Evolutionary conservation across 163 green algal species (phyloP).

Genomic region (Chloroidium sp.): DNA sequence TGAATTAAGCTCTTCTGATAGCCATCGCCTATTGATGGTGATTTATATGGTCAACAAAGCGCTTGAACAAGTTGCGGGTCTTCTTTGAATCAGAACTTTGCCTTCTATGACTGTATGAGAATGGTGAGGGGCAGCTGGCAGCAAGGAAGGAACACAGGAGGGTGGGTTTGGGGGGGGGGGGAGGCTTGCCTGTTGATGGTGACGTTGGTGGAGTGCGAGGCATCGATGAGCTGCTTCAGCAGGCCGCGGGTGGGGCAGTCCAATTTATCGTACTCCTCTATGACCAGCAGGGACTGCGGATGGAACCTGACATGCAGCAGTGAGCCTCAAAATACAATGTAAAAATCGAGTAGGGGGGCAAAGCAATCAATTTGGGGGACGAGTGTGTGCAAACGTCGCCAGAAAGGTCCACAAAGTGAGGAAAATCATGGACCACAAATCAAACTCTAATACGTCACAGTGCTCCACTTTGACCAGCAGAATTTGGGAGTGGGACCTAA

Average conservation of each 20-base stretch:
- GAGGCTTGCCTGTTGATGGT: conserved; percentile 5
- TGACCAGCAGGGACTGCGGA: conserved; percentile 55
- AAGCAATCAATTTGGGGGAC: neutral
- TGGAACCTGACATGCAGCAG: neutral
- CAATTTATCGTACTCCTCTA: conserved; percentile 97
- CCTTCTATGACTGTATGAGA: too few species aligned
- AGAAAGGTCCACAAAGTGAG: too few species aligned
- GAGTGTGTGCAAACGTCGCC: too few species aligned
- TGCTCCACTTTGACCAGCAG: conserved; percentile 92
- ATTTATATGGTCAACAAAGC: too few species aligned
- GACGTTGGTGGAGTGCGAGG: conserved; percentile 44
- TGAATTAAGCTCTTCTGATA: too few species aligned
- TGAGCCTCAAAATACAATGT: neutral
- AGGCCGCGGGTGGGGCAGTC: conserved; percentile 67
- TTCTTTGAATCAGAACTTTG: too few species aligned
- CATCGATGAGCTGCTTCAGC: conserved; percentile 73
- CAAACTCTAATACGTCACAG: conserved; percentile 51
- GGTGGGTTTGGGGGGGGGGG: too few species aligned
- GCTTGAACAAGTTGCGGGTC: too few species aligned
- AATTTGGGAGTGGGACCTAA: conserved; percentile 18
- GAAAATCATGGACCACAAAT: too few species aligned
- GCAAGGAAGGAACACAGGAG: too few species aligned
- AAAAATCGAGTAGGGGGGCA: neutral
- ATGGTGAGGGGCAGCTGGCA: too few species aligned
- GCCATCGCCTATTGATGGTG: too few species aligned